Percentiles rank a stretch among this genome's conserved stretches.
Evolutionary conservation across 495 filamentous ascomycete species (phyloP).

Genomic region (Penicillium canariense): DNA sequence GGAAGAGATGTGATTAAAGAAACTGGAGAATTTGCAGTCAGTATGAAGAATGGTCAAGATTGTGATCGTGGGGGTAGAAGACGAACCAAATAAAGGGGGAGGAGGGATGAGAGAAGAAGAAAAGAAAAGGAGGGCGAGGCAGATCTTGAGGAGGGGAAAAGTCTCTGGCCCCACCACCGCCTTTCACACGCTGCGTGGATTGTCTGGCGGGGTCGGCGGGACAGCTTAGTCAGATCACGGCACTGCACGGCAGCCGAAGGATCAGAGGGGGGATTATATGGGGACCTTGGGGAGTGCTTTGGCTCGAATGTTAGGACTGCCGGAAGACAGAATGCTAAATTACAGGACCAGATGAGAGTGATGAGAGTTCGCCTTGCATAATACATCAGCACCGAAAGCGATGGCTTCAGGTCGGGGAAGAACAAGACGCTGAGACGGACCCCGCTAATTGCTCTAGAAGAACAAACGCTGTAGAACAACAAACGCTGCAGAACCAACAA

Average conservation of each 20-base stretch:
- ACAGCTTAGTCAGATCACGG: constrained; percentile 1
- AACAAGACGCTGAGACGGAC: not conserved
- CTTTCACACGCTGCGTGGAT: not conserved
- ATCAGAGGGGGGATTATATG: no score
- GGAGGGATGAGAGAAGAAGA: constrained; percentile 11
- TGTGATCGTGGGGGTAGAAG: not conserved
- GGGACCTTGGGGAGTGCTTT: not conserved
- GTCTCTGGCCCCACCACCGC: constrained; percentile 16
- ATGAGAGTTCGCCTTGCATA: not conserved
- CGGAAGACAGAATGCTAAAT: no score
- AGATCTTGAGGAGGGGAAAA: constrained; percentile 24
- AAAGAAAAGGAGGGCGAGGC: constrained; percentile 19
- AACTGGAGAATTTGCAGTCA: constrained; percentile 11
- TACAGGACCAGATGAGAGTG: no score
- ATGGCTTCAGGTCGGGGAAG: not conserved
- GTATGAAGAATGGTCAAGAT: not conserved
- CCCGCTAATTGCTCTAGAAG: not conserved
- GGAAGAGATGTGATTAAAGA: constrained; percentile 11
- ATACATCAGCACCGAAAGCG: not conserved
- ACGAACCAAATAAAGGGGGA: constrained; percentile 7
- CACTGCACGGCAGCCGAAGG: not conserved
- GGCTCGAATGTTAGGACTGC: not conserved
- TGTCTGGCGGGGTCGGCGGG: not conserved
- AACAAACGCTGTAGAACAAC: not conserved
- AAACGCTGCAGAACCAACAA: not conserved